Percentiles rank a stretch among this genome's conserved stretches.
phyloP scores from a whole-genome alignment of 1,284 basidiomycete genomes.

The Porodaedalea pini region DNA sequence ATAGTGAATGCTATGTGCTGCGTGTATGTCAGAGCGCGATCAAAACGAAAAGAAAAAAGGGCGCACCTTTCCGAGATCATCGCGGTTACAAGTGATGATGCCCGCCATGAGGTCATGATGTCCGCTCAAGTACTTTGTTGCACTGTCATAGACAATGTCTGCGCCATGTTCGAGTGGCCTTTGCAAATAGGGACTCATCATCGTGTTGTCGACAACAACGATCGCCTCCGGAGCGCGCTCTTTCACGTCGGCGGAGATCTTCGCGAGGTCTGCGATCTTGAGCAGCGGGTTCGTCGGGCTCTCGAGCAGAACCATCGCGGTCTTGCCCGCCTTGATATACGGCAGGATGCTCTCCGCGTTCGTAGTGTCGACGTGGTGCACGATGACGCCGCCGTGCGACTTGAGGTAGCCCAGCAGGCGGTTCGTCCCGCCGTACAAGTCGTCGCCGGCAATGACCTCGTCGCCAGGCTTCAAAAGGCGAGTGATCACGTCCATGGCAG shows the following conservation, averaged over 20 bases:
- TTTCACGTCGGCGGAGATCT: constrained; percentile 79
- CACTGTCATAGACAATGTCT: constrained; percentile 97
- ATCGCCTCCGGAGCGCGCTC: constrained; percentile 77
- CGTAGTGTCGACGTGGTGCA: constrained; percentile 95
- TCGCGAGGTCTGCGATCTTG: constrained; percentile 90
- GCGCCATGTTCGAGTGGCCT: constrained; percentile 93
- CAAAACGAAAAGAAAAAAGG: neutral
- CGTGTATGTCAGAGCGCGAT: neutral
- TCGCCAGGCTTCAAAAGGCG: constrained; percentile 92
- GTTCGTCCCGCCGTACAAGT: constrained; percentile 97
- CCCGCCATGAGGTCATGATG: constrained; percentile 99
- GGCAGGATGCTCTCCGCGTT: constrained; percentile 61
- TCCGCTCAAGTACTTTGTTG: constrained; percentile 95
- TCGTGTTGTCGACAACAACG: constrained; percentile 96
- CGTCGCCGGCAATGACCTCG: constrained; percentile 94
- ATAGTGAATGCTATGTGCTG: constrained; percentile 88
- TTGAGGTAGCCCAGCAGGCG: constrained; percentile 90
- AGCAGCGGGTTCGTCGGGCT: constrained; percentile 97
- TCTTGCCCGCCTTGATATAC: constrained; percentile 67
- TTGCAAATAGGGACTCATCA: constrained; percentile 99
- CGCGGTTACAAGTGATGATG: constrained; percentile 86
- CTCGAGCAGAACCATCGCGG: constrained; percentile 93
- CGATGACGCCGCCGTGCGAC: constrained; percentile 83
- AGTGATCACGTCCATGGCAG: constrained; percentile 93
- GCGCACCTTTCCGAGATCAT: constrained; percentile 82